phyloP scores from a whole-genome alignment of 345 rosid genomes.

The Populus pruinosa region DNA sequence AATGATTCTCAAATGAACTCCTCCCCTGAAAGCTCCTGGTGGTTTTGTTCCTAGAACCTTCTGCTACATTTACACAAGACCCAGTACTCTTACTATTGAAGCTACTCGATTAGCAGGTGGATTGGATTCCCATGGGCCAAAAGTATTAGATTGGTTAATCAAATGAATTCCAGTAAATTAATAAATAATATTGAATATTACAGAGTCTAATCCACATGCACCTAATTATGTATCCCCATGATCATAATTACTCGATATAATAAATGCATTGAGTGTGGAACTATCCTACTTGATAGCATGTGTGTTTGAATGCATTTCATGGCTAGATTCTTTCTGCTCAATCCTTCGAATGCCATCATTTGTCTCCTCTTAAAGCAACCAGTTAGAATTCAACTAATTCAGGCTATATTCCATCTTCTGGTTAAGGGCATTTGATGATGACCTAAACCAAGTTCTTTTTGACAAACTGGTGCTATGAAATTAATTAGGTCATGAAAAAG shows the following conservation, averaged over 20 bases:
- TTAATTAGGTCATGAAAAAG: background rate
- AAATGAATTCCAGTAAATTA: background rate
- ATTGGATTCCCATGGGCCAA: no score
- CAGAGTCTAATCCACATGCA: no score
- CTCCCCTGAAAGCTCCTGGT: no score
- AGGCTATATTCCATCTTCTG: background rate
- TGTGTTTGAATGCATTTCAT: background rate
- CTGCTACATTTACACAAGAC: no score
- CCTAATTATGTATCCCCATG: no score
- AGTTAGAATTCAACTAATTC: background rate
- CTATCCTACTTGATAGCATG: background rate
- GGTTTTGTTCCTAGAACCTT: no score
- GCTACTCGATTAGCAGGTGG: no score
- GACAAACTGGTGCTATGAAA: background rate
- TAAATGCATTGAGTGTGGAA: no score
- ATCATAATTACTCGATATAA: no score
- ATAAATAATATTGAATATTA: no score
- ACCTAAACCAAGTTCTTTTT: conserved; percentile 1
- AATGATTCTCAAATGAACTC: no score
- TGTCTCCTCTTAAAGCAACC: background rate
- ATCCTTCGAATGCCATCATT: background rate
- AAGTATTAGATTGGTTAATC: background rate
- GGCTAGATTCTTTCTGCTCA: background rate
- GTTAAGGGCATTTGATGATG: background rate
- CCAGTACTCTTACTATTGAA: no score